Evolutionary conservation across 1,284 basidiomycete genomes (phyloP), one percentile per base, ranked within the genome.

Genomic region (Fomitopsis betulina): DNA sequence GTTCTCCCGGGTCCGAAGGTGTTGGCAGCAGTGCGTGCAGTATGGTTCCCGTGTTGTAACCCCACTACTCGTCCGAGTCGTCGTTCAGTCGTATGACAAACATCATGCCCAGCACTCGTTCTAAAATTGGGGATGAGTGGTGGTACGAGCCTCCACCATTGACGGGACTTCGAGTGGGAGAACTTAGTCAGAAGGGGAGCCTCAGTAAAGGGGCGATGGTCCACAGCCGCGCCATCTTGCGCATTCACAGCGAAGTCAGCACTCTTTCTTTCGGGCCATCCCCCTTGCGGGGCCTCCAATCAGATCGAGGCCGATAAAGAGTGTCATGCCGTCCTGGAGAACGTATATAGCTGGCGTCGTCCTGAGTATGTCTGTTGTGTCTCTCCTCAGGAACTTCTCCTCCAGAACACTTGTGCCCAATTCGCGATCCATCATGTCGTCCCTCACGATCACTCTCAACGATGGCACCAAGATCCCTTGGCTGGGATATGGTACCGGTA

Each of bases 401-500:
- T 54, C 50, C 12, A 63, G 49, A 55, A 38, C 52, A 37, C 21
- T 57, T 57, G 59, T 37, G 27, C 57, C 43, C 32, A 37, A 30
- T 25, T 33, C 59, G 38, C 53, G 43, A 15, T 43, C 53, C 53
- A 51, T 58, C 32, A 79, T 79, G 78, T 65, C 70, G 21, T 65
- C 73, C 59, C 73, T 68, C 49, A 72, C 72, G 1, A 68, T 85
- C 57, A 68, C 74, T 42, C 80, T 89, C 61, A 87, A 87, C 68
- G 83, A 88, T 65, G 84, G 83, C 54, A 75, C 68, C 43, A 68
- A 65, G 7, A 76, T 84, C 43, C 87, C 88, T 27, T 82, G 79
- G 79, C 73, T 90, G 15, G 88, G 79, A 1, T 90, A 87, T 64
- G 89, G 88, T 30, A 89, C 85, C 3, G 87, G 88, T 3, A 85